Conservation (phyloP, 768 basidiomycete species). For the Lenzites betulinus region DNA sequence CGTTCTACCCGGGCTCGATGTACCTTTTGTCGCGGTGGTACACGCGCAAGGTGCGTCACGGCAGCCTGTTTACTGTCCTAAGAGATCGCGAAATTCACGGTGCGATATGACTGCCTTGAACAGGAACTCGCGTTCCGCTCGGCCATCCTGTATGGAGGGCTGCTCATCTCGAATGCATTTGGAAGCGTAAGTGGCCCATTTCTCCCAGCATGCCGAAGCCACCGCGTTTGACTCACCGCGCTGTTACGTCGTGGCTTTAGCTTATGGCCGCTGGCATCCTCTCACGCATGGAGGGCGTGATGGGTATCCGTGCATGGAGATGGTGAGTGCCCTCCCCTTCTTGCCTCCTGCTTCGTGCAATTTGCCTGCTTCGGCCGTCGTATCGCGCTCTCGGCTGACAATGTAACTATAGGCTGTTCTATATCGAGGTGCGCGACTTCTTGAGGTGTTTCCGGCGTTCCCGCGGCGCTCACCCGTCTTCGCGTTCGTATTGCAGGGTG, state of each 20-base stretch:
- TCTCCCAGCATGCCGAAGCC: not conserved
- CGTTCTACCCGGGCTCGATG: slow-evolving; percentile 63
- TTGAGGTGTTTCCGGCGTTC: not conserved
- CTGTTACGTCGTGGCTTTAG: slow-evolving; percentile 31
- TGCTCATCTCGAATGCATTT: slow-evolving; percentile 68
- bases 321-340: slow-evolving; percentile 44
- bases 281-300: slow-evolving; percentile 63
- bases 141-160: slow-evolving; percentile 59
- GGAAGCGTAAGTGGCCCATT: slow-evolving; percentile 48
- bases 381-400: not conserved
- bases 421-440: slow-evolving; percentile 52
- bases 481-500: slow-evolving; percentile 50
- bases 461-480: not conserved
- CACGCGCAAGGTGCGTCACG: slow-evolving; percentile 34
- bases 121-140: slow-evolving; percentile 69
- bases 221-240: not conserved
- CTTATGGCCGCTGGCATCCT: slow-evolving; percentile 78
- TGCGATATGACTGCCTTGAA: slow-evolving; percentile 26
- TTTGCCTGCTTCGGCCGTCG: not conserved
- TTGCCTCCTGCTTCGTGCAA: no score
- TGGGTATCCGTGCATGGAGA: slow-evolving; percentile 71
- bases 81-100: no score
- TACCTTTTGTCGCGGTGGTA: slow-evolving; percentile 43
- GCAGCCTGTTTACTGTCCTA: not conserved
- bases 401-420: slow-evolving; percentile 55